These are phyloP conservation scores for Quercus phellos DNA, from an alignment of 331 rosid genomes.

Conservation along the genomic window DNA sequence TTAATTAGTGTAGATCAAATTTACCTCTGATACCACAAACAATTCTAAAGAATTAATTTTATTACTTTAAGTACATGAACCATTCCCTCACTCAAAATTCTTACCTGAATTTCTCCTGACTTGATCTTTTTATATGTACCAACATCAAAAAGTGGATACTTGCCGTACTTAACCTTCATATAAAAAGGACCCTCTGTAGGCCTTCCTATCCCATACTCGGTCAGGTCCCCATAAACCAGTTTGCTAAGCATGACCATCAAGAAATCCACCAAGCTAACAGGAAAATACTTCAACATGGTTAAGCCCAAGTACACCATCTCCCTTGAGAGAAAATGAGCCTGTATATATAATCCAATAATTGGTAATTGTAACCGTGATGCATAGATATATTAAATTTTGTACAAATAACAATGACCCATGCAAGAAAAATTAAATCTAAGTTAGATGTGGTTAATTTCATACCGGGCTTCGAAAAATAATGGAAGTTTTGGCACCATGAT, in stretches of 20 bases:
- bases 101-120: constrained; percentile 55
- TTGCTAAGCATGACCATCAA: constrained; percentile 42
- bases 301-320: constrained; percentile 36
- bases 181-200: constrained; percentile 66
- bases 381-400: too few species aligned
- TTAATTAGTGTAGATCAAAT: too few species aligned
- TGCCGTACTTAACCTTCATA: constrained; percentile 52
- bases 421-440: too few species aligned
- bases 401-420: too few species aligned
- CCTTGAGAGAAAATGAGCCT: constrained; percentile 62
- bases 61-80: too few species aligned
- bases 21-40: too few species aligned
- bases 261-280: constrained; percentile 37
- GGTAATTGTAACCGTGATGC: not conserved
- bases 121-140: constrained; percentile 47
- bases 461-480: constrained; percentile 68
- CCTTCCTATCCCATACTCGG: constrained; percentile 42
- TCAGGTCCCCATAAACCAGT: constrained; percentile 43
- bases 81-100: not conserved
- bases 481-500: constrained; percentile 55
- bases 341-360: not conserved
- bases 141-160: constrained; percentile 49
- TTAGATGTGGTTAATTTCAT: not conserved
- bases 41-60: too few species aligned
- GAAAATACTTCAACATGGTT: constrained; percentile 36